Evolutionary conservation across 2,329 filamentous ascomycete genomes (phyloP).

Genomic region (Aureobasidium pullulans): DNA sequence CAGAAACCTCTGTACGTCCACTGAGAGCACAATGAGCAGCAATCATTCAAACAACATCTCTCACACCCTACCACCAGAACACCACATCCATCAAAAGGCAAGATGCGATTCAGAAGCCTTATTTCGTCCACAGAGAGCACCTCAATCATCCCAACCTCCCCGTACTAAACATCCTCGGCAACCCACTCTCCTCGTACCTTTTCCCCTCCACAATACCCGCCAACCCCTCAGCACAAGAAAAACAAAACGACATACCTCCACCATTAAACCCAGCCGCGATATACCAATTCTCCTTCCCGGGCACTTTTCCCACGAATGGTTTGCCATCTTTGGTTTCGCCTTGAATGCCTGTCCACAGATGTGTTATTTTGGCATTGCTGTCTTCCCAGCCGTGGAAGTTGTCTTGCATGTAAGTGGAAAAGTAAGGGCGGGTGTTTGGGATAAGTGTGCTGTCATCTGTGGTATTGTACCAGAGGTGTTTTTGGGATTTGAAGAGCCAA

Average conservation of each 20-base stretch:
- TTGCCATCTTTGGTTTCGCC: conserved; percentile 43
- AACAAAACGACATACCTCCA: conserved; percentile 37
- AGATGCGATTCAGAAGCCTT: neutral
- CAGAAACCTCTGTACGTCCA: too few relatives aligned
- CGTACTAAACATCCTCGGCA: conserved; percentile 45
- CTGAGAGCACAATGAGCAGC: too few relatives aligned
- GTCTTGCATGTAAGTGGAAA: conserved; percentile 34
- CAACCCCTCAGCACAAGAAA: conserved; percentile 50
- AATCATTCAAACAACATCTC: too few relatives aligned
- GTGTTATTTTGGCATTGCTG: conserved; percentile 27
- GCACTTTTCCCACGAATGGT: conserved; percentile 40
- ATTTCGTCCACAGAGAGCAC: neutral
- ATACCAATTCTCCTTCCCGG: conserved; percentile 42
- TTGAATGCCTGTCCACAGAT: conserved; percentile 43
- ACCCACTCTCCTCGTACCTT: conserved; percentile 38
- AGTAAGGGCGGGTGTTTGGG: conserved; percentile 41
- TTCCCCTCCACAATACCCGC: conserved; percentile 43
- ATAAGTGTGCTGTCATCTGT: conserved; percentile 51
- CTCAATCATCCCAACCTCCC: conserved; percentile 19
- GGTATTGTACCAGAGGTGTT: conserved; percentile 44
- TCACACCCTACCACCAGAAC: too few relatives aligned
- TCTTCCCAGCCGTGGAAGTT: conserved; percentile 42
- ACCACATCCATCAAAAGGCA: too few relatives aligned
- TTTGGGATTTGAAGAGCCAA: conserved; percentile 33
- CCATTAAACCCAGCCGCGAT: conserved; percentile 56